phyloP scores from a whole-genome alignment of 1,284 basidiomycete genomes.

The Ustilago hordei region DNA sequence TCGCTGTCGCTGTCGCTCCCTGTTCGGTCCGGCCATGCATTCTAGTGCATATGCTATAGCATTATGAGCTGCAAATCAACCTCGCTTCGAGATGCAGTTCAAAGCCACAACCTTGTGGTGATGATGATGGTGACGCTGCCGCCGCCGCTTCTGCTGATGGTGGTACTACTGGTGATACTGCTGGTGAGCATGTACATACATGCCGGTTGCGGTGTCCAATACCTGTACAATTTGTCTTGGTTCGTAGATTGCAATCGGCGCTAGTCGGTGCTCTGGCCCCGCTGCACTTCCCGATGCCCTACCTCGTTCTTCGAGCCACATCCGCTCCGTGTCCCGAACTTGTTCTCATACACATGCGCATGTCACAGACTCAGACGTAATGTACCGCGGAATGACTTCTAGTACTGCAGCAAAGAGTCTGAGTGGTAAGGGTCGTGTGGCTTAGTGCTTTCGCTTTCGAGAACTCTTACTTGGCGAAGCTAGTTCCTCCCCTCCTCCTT shows the following conservation, averaged over 20 bases:
- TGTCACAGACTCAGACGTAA: background rate
- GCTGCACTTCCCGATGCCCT: no score
- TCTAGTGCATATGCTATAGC: background rate
- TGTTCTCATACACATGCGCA: no score
- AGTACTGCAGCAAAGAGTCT: background rate
- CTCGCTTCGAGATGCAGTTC: conserved; percentile 2
- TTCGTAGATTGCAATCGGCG: background rate
- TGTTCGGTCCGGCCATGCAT: background rate
- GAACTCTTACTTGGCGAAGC: conserved; percentile 28
- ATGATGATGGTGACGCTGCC: no score
- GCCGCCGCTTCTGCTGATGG: no score
- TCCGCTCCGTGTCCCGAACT: no score
- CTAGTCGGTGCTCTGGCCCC: conserved; percentile 2
- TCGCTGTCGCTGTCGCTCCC: background rate
- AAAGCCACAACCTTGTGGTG: background rate
- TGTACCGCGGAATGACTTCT: background rate
- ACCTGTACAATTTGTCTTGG: background rate
- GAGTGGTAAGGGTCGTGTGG: background rate
- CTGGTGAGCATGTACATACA: background rate
- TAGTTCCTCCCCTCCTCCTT: background rate
- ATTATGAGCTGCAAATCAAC: background rate
- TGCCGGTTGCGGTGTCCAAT: background rate
- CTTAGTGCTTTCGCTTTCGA: conserved; percentile 38
- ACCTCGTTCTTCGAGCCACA: no score
- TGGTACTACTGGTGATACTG: background rate